phyloP scores from a whole-genome alignment of 2,329 filamentous ascomycete genomes.

The Exserohilum turcica region DNA sequence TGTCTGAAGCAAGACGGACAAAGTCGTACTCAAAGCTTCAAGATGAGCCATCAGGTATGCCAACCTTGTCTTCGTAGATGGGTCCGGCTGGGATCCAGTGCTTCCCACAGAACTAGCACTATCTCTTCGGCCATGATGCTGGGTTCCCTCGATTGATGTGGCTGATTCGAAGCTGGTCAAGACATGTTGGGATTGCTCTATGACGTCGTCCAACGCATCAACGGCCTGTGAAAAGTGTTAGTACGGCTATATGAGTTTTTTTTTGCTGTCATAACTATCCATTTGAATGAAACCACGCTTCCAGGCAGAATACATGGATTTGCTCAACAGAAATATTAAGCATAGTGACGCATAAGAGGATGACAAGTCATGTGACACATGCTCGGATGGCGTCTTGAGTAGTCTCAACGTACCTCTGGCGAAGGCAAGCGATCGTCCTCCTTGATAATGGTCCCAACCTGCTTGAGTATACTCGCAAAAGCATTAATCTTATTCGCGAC shows the following conservation, averaged over 20 bases:
- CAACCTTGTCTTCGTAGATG: slow-evolving; percentile 26
- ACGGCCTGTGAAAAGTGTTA: slow-evolving; percentile 34
- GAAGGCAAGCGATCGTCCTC: slow-evolving; percentile 47
- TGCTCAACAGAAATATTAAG: neutral
- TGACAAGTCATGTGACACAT: neutral
- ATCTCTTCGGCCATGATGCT: slow-evolving; percentile 6
- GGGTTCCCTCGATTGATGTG: slow-evolving; percentile 17
- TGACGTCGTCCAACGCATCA: slow-evolving; percentile 41
- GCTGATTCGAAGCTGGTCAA: slow-evolving; percentile 37
- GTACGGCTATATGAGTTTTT: neutral
- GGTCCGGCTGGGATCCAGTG: slow-evolving; percentile 14
- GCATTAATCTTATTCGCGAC: slow-evolving; percentile 44
- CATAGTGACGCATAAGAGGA: neutral
- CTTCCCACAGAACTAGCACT: slow-evolving; percentile 2
- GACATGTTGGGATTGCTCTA: slow-evolving; percentile 37
- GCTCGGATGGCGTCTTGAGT: neutral
- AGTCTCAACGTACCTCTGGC: slow-evolving; percentile 33
- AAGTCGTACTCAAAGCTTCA: slow-evolving; percentile 41
- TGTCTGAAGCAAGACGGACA: slow-evolving; percentile 47
- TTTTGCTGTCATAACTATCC: neutral
- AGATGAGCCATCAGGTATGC: slow-evolving; percentile 44
- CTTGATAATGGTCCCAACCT: slow-evolving; percentile 45
- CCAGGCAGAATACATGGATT: neutral
- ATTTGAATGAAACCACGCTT: neutral
- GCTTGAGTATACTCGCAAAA: slow-evolving; percentile 46